phyloP scores from a whole-genome alignment of 371 early-diverging fungal species.

The Mucor sp. region DNA sequence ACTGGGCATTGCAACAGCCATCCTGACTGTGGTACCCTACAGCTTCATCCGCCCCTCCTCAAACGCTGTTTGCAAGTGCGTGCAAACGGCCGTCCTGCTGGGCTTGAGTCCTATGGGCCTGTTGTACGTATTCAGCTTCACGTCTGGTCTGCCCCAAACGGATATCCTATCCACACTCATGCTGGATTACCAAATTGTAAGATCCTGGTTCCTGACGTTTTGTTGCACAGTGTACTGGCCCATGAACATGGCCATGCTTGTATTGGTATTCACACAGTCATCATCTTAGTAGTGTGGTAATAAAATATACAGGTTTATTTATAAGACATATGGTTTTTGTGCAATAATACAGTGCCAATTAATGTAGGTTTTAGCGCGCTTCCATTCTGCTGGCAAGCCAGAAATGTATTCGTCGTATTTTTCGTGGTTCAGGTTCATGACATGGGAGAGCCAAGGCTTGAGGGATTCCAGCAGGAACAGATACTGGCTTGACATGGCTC shows the following conservation, averaged over 20 bases:
- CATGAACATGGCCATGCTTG: constrained; percentile 59
- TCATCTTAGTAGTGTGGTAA: constrained; percentile 1
- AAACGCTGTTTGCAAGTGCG: constrained; percentile 14
- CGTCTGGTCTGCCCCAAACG: constrained; percentile 27
- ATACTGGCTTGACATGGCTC: constrained; percentile 41
- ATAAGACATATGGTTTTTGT: constrained; percentile 38
- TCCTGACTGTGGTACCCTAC: constrained; percentile 69
- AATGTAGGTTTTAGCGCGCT: constrained; percentile 34
- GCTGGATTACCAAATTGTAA: constrained; percentile 60
- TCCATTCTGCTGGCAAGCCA: constrained; percentile 43
- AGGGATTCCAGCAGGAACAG: constrained; percentile 36
- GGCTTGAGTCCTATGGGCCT: constrained; percentile 59
- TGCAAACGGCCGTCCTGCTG: constrained; percentile 60
- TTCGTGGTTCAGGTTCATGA: constrained; percentile 31
- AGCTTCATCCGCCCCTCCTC: constrained; percentile 54
- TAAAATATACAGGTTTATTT: neutral
- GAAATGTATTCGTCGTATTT: constrained; percentile 36
- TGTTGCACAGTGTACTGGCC: constrained; percentile 70
- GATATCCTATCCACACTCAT: constrained; percentile 39
- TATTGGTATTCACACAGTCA: constrained; percentile 37
- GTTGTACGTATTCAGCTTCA: constrained; percentile 24
- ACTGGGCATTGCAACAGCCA: constrained; percentile 73
- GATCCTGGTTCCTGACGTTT: constrained; percentile 65
- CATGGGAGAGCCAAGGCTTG: constrained; percentile 39
- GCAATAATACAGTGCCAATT: constrained; percentile 51